Percentiles rank a stretch among this genome's conserved stretches.
Conservation (phyloP, 768 basidiomycete species). For the Agaricus sinodeliciosus region DNA sequence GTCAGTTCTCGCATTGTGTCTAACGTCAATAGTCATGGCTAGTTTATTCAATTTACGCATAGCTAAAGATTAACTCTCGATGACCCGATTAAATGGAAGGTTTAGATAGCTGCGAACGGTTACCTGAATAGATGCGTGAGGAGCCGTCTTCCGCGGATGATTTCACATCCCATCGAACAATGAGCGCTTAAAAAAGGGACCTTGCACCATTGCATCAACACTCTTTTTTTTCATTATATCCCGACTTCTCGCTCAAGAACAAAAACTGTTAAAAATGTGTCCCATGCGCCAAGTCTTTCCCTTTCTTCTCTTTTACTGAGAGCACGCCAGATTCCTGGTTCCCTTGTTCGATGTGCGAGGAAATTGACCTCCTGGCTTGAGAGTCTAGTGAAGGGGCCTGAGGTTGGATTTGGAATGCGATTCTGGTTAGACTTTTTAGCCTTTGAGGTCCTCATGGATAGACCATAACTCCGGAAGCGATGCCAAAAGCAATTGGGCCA, state of each 20-base stretch:
- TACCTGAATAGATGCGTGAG: slow-evolving; percentile 29
- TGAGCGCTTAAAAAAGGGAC: slow-evolving; percentile 22
- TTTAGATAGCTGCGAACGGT: slow-evolving; percentile 19
- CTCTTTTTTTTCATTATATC: too few species aligned
- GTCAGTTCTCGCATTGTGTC: neutral
- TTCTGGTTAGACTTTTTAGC: slow-evolving; percentile 8
- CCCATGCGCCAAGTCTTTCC: too few species aligned
- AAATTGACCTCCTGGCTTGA: too few species aligned
- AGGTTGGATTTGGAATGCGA: too few species aligned
- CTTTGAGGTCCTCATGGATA: slow-evolving; percentile 6
- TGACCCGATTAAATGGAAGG: slow-evolving; percentile 33
- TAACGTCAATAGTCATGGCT: neutral
- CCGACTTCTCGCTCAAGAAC: slow-evolving; percentile 13
- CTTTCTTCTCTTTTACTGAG: too few species aligned
- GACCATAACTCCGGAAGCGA: slow-evolving; percentile 15
- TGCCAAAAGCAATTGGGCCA: too few species aligned
- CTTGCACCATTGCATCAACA: slow-evolving; percentile 19
- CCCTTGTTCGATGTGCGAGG: too few species aligned
- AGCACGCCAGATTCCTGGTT: too few species aligned
- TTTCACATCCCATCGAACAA: slow-evolving; percentile 28
- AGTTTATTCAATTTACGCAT: slow-evolving; percentile 6
- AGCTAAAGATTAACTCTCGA: slow-evolving; percentile 31
- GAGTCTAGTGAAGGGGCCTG: too few species aligned
- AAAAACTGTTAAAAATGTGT: too few species aligned
- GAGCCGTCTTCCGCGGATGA: slow-evolving; percentile 42